phyloP scores from a whole-genome alignment of 1,284 basidiomycete species.

The Porphyrellus sp. region DNA sequence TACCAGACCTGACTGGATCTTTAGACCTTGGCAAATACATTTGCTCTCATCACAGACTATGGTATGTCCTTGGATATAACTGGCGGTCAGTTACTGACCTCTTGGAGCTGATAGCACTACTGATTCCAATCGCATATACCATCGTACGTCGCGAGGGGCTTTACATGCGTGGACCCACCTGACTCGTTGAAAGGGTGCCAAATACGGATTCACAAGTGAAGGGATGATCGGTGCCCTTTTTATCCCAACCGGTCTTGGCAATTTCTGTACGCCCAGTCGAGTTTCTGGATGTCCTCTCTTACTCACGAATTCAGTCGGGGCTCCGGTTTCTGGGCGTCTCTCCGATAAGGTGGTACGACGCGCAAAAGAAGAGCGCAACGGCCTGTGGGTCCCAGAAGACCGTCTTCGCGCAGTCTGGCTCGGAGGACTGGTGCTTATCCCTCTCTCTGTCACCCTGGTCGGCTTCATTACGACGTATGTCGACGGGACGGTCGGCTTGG shows the following conservation, averaged over 20 bases:
- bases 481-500: constrained; percentile 39
- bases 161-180: neutral
- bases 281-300: neutral
- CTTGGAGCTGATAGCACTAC: constrained; percentile 32
- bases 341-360: constrained; percentile 49
- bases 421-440: constrained; percentile 45
- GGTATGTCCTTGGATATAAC: constrained; percentile 31
- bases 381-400: constrained; percentile 57
- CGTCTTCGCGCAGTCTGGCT: constrained; percentile 49
- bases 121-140: constrained; percentile 36
- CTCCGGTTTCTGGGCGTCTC: constrained; percentile 48
- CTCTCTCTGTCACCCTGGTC: constrained; percentile 26
- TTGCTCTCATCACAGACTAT: constrained; percentile 44
- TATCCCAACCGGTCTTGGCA: constrained; percentile 58
- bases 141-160: constrained; percentile 20
- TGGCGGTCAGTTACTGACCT: neutral
- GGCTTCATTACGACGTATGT: constrained; percentile 36
- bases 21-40: constrained; percentile 42
- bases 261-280: constrained; percentile 44
- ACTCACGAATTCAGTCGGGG: constrained; percentile 41
- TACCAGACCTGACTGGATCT: neutral
- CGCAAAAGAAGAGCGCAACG: constrained; percentile 49
- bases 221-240: constrained; percentile 60
- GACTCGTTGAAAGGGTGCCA: constrained; percentile 41
- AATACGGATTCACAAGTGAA: constrained; percentile 58